Conservation (phyloP, 2,329 filamentous ascomycete species). For the Neonectria coccinea region DNA sequence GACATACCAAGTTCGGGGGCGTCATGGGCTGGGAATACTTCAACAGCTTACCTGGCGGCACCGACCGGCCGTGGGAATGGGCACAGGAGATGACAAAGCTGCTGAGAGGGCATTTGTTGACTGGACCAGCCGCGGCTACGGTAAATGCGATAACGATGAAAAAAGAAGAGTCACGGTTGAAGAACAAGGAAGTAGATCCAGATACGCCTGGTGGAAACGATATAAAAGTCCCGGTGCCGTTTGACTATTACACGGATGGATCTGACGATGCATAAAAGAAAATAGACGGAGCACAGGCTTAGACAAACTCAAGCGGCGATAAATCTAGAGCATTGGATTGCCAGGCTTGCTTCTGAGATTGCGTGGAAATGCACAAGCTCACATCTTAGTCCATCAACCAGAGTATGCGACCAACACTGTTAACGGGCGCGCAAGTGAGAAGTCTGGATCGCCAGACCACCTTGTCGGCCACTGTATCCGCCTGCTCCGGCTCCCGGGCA, state of each 20-base stretch:
- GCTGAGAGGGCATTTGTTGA: constrained; percentile 47
- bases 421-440: no score
- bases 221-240: constrained; percentile 45
- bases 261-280: constrained; percentile 33
- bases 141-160: neutral
- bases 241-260: constrained; percentile 52
- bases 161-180: neutral
- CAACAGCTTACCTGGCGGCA: constrained; percentile 77
- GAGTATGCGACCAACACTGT: no score
- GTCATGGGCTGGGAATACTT: constrained; percentile 98
- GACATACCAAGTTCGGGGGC: constrained; percentile 80
- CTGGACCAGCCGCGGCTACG: neutral
- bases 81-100: constrained; percentile 72
- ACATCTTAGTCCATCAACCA: neutral
- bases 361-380: neutral
- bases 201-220: constrained; percentile 44
- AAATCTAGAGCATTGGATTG: neutral
- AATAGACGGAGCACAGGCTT: neutral
- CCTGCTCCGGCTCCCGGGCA: no score
- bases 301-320: neutral
- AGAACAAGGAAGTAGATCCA: constrained; percentile 39
- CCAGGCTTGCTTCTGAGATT: neutral
- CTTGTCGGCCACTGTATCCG: no score
- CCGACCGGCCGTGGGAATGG: constrained; percentile 79
- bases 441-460: no score